Evolutionary conservation across 2,329 filamentous ascomycete genomes (phyloP).

Genomic region (Verruconis gallopava): DNA sequence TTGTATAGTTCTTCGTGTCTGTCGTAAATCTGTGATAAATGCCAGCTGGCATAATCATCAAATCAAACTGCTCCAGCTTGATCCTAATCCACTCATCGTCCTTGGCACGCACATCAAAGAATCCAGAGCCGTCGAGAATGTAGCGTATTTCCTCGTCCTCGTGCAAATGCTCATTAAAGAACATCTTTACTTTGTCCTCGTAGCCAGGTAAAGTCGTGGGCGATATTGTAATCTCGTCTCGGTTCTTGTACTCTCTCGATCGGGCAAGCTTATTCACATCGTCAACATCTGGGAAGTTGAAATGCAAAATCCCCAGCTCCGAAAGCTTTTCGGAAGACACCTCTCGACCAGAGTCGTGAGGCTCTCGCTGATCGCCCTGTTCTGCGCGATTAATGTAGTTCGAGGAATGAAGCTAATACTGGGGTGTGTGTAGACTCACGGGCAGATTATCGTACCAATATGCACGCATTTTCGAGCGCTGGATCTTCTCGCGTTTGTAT

Average conservation of each 20-base stretch:
- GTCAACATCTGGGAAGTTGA: conserved; percentile 48
- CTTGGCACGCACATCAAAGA: conserved; percentile 79
- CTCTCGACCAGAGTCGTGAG: conserved; percentile 70
- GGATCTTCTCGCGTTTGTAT: not conserved
- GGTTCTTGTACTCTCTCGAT: conserved; percentile 78
- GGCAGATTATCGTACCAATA: conserved; percentile 58
- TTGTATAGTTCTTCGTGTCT: conserved; percentile 80
- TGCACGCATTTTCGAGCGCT: conserved; percentile 44
- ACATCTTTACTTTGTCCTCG: conserved; percentile 84
- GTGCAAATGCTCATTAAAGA: conserved; percentile 92
- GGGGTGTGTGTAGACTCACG: conserved; percentile 28
- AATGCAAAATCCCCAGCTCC: conserved; percentile 70
- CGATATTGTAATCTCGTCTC: conserved; percentile 83
- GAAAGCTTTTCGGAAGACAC: conserved; percentile 54
- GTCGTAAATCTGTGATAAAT: conserved; percentile 98
- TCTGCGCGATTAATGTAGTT: conserved; percentile 12
- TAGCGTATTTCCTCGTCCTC: conserved; percentile 98
- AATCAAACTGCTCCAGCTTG: conserved; percentile 67
- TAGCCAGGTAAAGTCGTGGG: conserved; percentile 74
- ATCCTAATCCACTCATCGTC: conserved; percentile 86
- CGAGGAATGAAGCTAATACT: conserved; percentile 2
- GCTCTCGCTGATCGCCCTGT: conserved; percentile 83
- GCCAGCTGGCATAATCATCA: conserved; percentile 85
- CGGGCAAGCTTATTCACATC: conserved; percentile 62
- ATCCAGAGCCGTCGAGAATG: conserved; percentile 76